Conservation (phyloP, 176 grass and related monocot species). For the Juncus effusus region DNA sequence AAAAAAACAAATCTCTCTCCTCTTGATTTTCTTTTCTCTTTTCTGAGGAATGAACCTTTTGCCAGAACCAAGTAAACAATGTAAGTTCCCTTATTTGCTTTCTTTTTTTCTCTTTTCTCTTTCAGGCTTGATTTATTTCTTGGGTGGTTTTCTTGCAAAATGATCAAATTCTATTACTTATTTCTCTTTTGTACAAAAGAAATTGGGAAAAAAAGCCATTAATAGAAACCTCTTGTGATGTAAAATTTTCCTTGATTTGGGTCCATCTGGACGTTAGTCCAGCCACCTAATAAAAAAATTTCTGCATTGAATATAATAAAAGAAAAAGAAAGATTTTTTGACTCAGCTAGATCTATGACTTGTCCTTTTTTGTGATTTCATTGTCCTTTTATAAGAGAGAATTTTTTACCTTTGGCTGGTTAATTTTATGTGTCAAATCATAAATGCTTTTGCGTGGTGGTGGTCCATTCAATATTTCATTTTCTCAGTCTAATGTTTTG, state of each 20-base stretch:
- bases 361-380: slow-evolving; percentile 11
- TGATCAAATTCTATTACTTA: too few species aligned
- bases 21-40: slow-evolving; percentile 2
- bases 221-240: slow-evolving; percentile 4
- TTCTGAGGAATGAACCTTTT: neutral
- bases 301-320: neutral
- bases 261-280: neutral
- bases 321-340: neutral
- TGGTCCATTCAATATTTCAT: too few species aligned
- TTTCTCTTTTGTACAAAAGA: neutral
- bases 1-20: neutral
- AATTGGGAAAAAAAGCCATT: neutral
- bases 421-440: too few species aligned
- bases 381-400: neutral
- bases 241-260: slow-evolving; percentile 5
- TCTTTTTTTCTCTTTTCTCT: neutral
- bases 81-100: neutral
- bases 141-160: neutral
- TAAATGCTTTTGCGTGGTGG: too few species aligned
- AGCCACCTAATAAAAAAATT: neutral
- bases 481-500: too few species aligned
- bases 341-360: slow-evolving; percentile 3
- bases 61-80: neutral
- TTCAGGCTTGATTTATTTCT: neutral
- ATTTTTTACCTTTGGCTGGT: too few species aligned